Percentiles rank a stretch among this genome's conserved stretches.
phyloP scores from a whole-genome alignment of 345 rosid genomes.

The Leavenworthia alabamica region DNA sequence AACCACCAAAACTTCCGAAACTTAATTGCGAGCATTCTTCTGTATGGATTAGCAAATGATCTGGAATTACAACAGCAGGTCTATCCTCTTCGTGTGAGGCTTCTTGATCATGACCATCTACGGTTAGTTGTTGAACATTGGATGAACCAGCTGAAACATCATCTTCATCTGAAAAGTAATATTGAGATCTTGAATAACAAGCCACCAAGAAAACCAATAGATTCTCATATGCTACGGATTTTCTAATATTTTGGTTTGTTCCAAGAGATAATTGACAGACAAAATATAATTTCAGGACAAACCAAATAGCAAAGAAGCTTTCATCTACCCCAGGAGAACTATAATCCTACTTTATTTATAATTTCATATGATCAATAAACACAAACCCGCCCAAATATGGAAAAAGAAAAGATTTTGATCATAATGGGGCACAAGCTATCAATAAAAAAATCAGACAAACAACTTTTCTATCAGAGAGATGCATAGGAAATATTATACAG shows the following conservation, averaged over 20 bases:
- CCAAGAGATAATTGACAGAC: slow-evolving; percentile 1
- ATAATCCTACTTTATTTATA: not conserved
- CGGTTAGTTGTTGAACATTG: slow-evolving; percentile 48
- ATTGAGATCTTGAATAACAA: slow-evolving; percentile 1
- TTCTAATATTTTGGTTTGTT: not conserved
- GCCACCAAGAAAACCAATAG: not conserved
- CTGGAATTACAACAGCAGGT: slow-evolving; percentile 84
- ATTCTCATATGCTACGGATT: not conserved
- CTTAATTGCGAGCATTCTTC: slow-evolving; percentile 85
- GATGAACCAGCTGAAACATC: slow-evolving; percentile 45
- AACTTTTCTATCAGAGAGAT: not conserved
- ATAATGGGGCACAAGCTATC: not conserved
- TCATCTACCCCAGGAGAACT: not conserved
- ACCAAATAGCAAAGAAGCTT: not conserved
- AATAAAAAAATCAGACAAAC: not conserved
- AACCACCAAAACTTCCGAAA: slow-evolving; percentile 98
- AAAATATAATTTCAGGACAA: not conserved
- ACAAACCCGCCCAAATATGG: not conserved
- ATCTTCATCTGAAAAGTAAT: slow-evolving; percentile 53
- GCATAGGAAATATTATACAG: not conserved
- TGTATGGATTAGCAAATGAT: slow-evolving; percentile 80
- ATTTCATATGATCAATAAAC: not conserved
- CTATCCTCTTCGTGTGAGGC: slow-evolving; percentile 50
- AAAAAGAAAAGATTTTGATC: not conserved
- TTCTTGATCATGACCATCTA: slow-evolving; percentile 52